Conservation (phyloP, 2,329 filamentous ascomycete genomes). For the Colletotrichum brevisporum region DNA sequence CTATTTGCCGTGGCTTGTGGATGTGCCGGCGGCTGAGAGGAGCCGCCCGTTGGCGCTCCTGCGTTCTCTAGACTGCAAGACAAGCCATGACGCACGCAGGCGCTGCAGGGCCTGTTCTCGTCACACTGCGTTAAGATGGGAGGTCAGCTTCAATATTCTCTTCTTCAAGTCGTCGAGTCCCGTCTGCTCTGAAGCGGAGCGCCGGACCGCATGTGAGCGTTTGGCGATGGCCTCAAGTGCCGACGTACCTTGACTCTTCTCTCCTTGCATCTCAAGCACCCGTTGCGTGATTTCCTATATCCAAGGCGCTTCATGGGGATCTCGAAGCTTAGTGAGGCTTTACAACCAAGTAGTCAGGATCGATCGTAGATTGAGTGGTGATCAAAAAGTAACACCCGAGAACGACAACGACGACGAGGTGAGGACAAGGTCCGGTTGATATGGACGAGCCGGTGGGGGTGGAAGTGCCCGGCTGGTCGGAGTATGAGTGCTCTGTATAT, state of each 20-base stretch:
- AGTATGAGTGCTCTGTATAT: constrained; percentile 34
- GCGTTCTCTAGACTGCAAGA: constrained; percentile 47
- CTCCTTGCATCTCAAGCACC: constrained; percentile 53
- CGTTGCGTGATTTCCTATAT: constrained; percentile 53
- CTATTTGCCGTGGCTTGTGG: constrained; percentile 2
- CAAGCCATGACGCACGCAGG: constrained; percentile 53
- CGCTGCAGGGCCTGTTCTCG: constrained; percentile 54
- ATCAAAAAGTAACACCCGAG: constrained; percentile 17
- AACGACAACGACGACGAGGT: constrained; percentile 35
- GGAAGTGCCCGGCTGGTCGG: constrained; percentile 6
- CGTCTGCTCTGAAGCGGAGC: not conserved
- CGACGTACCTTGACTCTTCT: constrained; percentile 52
- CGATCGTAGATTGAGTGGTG: not conserved
- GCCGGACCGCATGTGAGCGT: too few species aligned
- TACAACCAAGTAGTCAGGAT: not conserved
- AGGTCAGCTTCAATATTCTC: constrained; percentile 8
- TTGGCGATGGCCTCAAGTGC: not conserved
- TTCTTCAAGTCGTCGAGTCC: not conserved
- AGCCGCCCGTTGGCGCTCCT: constrained; percentile 13
- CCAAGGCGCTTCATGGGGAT: constrained; percentile 48
- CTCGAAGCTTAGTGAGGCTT: not conserved
- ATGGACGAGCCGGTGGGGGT: constrained; percentile 34
- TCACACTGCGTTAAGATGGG: constrained; percentile 50
- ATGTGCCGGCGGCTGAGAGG: constrained; percentile 17
- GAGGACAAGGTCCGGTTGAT: constrained; percentile 33